These are phyloP conservation scores for Cercospora citrullina DNA, from an alignment of 2,329 filamentous ascomycete genomes.

Conservation along the genomic window DNA sequence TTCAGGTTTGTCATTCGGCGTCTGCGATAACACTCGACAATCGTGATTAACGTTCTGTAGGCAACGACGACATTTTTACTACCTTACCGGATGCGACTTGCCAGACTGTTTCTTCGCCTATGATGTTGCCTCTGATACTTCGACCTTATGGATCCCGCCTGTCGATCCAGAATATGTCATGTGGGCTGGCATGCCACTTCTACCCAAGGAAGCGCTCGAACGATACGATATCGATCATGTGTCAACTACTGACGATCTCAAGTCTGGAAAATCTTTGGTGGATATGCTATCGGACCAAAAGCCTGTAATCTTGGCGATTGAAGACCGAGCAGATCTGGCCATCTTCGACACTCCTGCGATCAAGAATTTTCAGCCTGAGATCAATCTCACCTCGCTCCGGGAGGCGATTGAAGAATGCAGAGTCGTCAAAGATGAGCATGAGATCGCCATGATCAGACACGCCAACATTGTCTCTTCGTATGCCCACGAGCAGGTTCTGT, in stretches of 20 bases:
- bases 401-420: constrained; percentile 75
- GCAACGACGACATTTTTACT: constrained; percentile 77
- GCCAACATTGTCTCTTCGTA: constrained; percentile 78
- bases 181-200: constrained; percentile 90
- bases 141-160: constrained; percentile 89
- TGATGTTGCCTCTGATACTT: constrained; percentile 70
- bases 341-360: constrained; percentile 58
- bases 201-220: constrained; percentile 69
- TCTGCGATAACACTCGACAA: background rate
- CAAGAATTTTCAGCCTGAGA: constrained; percentile 66
- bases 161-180: constrained; percentile 86
- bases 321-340: constrained; percentile 62
- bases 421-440: constrained; percentile 80
- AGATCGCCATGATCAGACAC: constrained; percentile 76
- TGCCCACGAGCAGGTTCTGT: constrained; percentile 74
- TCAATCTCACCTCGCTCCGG: constrained; percentile 59
- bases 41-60: constrained; percentile 12
- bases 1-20: constrained; percentile 50
- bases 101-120: constrained; percentile 82
- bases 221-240: constrained; percentile 59
- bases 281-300: constrained; percentile 43
- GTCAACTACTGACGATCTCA: constrained; percentile 61
- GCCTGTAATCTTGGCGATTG: constrained; percentile 70
- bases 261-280: constrained; percentile 64
- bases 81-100: constrained; percentile 81